Evolutionary conservation across 352 stramenopile species (phyloP).

Genomic region (Phytophthora crassamura): DNA sequence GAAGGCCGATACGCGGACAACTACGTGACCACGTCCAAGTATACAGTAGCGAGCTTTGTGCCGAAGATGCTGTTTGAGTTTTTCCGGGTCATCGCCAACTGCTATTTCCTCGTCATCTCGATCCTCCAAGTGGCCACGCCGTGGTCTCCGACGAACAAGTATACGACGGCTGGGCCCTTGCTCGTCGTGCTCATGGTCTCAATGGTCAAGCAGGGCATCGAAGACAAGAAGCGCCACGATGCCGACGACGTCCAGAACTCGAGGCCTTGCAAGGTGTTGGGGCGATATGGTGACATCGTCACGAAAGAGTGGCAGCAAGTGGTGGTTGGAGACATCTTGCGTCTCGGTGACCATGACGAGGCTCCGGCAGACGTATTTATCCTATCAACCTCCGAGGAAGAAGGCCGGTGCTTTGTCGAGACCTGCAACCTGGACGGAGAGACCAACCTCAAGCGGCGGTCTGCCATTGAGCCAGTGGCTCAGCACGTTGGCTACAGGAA

Average conservation of each 20-base stretch:
- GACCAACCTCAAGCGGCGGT: conserved; percentile 93
- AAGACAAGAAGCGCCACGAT: conserved; percentile 82
- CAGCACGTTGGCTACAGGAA: conserved; percentile 65
- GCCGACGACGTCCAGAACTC: conserved; percentile 72
- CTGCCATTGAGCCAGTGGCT: conserved; percentile 58
- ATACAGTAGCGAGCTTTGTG: conserved; percentile 94
- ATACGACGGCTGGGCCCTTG: conserved; percentile 76
- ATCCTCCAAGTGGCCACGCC: conserved; percentile 88
- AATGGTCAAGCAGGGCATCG: conserved; percentile 80
- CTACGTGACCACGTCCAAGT: conserved; percentile 92
- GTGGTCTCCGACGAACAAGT: conserved; percentile 79
- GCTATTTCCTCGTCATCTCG: conserved; percentile 96
- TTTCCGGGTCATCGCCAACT: conserved; percentile 94
- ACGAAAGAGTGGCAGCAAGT: conserved; percentile 80
- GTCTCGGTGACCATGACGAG: conserved; percentile 61
- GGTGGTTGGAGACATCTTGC: conserved; percentile 72
- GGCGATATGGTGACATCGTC: conserved; percentile 43
- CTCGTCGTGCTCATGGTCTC: conserved; percentile 78
- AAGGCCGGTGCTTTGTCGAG: conserved; percentile 91
- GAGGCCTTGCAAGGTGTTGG: conserved; percentile 56
- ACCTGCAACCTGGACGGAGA: conserved; percentile 95
- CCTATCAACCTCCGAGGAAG: conserved; percentile 73
- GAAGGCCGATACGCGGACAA: conserved; percentile 68
- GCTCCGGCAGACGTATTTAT: conserved; percentile 75
- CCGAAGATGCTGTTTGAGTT: conserved; percentile 95